Base-by-base conservation (phyloP, 1,284 basidiomycete genomes). In the Tylopilus sp. region DNA sequence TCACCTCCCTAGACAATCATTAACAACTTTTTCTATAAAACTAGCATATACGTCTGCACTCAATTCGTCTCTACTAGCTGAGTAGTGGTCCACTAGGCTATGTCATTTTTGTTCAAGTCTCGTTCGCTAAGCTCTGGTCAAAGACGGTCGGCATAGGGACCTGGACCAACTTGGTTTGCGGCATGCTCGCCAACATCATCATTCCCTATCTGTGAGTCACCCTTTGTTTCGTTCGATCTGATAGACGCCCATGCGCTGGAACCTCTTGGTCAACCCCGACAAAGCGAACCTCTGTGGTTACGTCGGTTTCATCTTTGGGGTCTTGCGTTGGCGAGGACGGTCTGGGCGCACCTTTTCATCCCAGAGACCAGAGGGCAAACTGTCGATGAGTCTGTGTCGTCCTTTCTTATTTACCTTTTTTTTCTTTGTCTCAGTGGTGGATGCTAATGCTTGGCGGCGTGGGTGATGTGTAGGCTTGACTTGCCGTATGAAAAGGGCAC, bases 101-200 rank as follows among this genome's bases (percentile, higher is more conserved):
- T 26, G 64, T 62, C 37, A 61, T 65, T 39, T 64, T 57, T 50
- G 60, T 64, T 6, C 58, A 67, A 41, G 47, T 66, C 17, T 63
- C 65, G 21, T 66, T 62, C 11, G 54, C 64, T 21, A 66, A 65
- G 46, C 53, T 66, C 18, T 56, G 62, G 24, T 67, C 65, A 10
- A 67, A 63, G 53, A 68, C 60, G 18, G 59, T 65, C 12, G 60
- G 65, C 3, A 55, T 63, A 14, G 53, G 64, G 1, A 59, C 58
- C 6, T 61, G 52, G 48, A 59, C 53, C 24, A 63, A 58, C 30
- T 61, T 60, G 20, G 44, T 64, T 1, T 64, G 57, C 12, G 48
- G 50, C 6, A 55, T 66, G 56, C 12, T 67, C 1, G 50, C 51
- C 21, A 65, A 56, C 39, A 61, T 64, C 3, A 43, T 59, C 36